Percentiles rank a stretch among this genome's conserved stretches.
phyloP scores from a whole-genome alignment of 768 basidiomycete species.

The Naematelia encephala region DNA sequence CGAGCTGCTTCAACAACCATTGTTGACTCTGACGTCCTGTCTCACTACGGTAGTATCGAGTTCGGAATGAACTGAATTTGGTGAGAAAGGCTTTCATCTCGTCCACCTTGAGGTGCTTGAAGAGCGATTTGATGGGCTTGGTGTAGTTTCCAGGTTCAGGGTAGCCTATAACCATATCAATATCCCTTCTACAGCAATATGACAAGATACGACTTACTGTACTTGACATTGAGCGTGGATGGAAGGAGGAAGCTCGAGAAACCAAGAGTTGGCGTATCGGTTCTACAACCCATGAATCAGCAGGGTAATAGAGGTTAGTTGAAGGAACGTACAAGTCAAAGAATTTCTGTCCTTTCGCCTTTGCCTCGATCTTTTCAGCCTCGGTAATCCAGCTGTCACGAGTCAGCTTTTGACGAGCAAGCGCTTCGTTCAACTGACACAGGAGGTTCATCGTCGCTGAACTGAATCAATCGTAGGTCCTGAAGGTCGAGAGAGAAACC shows the following conservation, averaged over 20 bases:
- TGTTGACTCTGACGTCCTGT: conserved; percentile 51
- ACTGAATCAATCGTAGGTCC: conserved; percentile 69
- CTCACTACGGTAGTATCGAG: conserved; percentile 52
- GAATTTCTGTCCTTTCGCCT: conserved; percentile 73
- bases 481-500: conserved; percentile 72
- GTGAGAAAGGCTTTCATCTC: conserved; percentile 40
- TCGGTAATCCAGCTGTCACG: conserved; percentile 69
- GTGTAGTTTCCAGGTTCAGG: conserved; percentile 45
- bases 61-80: conserved; percentile 47
- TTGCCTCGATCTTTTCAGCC: conserved; percentile 82
- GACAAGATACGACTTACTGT: conserved; percentile 26
- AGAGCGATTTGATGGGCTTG: conserved; percentile 39
- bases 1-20: conserved; percentile 49
- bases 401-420: not conserved
- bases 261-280: conserved; percentile 60
- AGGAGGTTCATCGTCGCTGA: conserved; percentile 63
- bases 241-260: conserved; percentile 42
- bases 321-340: conserved; percentile 64
- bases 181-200: conserved; percentile 60
- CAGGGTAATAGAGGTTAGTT: no score
- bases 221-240: conserved; percentile 27
- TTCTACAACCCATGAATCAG: conserved; percentile 54
- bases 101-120: conserved; percentile 35
- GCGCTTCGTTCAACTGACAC: conserved; percentile 44
- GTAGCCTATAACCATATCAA: conserved; percentile 47